Evolutionary conservation across 2,329 filamentous ascomycete species (phyloP), one percentile per base, ranked within the genome.

Genomic region (Leptosphaerulina australis): DNA sequence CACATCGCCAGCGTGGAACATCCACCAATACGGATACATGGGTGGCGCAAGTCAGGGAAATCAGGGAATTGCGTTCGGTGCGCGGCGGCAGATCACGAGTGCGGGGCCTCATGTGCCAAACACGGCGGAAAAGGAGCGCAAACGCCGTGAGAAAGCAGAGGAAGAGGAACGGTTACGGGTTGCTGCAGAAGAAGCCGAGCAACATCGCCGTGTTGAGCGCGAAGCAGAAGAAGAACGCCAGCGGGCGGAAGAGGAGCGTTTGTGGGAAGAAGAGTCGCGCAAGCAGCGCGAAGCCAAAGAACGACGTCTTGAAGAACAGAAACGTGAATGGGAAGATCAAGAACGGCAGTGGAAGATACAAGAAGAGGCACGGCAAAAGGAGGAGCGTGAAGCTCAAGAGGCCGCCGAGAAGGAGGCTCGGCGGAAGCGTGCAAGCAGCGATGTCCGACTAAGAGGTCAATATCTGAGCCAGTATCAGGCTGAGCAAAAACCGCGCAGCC

Each of bases 21-120:
- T 97, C 62, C 88, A 92, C 49, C 94, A 99, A 70, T 99, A 99
- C 69, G 73, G 94, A 6, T 99, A 97, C 74, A 94, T 97, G 88
- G 94, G 94, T 50, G 94, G 94, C 38, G 94, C 94, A 20, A 97
- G 90, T 66, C 94, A 99, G 72, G 93, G 91, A 3, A 97, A 96
- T 64, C 85, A 97, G 55, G 94, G 94, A 14, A 91, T 99, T 62
- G 85, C 90, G 9, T 97, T 97, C 73, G 94, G 94, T 47, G 90
- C 87, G 14, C 84, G 92, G 63, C 85, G 94, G 53, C 94, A 99
- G 75, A 97, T 99, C 69, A 97, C 92, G 7, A 91, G 82, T 63
- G 84, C 90, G 11, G 81, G 84, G 24, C 94, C 94, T 4, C 73
- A 83, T 35, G 90, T 97, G 8, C 91, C 92, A 1, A 93, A 80